phyloP scores from a whole-genome alignment of 148 eudicot genomes.

The Polygonum aviculare region DNA sequence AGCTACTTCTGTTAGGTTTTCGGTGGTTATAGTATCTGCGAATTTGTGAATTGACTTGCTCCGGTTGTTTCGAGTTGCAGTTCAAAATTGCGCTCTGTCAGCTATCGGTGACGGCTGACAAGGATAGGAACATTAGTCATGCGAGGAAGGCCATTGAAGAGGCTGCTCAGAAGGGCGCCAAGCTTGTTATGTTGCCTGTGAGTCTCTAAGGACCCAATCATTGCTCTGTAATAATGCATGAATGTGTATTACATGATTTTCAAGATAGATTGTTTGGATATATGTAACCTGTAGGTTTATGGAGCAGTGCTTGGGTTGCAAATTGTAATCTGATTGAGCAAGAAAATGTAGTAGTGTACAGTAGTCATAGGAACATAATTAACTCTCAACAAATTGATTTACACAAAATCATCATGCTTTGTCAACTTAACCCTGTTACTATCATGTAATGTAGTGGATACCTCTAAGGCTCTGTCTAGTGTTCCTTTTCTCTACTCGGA shows the following conservation, averaged over 20 bases:
- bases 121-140: constrained; percentile 71
- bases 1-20: background rate
- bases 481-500: background rate
- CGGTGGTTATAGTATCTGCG: background rate
- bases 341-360: background rate
- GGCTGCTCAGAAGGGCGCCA: constrained; percentile 80
- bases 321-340: background rate
- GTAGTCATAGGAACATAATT: background rate
- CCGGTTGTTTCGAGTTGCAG: constrained; percentile 25
- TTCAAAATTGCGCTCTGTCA: constrained; percentile 87
- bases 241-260: background rate
- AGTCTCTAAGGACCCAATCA: constrained; percentile 17
- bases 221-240: background rate
- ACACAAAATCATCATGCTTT: background rate
- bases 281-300: background rate
- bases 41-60: background rate
- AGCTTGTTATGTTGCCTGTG: constrained; percentile 78
- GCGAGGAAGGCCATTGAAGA: constrained; percentile 71
- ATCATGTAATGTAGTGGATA: background rate
- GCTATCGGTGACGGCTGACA: constrained; percentile 82
- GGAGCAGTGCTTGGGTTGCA: background rate
- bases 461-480: background rate
- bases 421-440: background rate
- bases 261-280: background rate
- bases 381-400: background rate